These are phyloP conservation scores for Leccinum fallax DNA, from an alignment of 1,284 basidiomycete species.

Conservation along the genomic window DNA sequence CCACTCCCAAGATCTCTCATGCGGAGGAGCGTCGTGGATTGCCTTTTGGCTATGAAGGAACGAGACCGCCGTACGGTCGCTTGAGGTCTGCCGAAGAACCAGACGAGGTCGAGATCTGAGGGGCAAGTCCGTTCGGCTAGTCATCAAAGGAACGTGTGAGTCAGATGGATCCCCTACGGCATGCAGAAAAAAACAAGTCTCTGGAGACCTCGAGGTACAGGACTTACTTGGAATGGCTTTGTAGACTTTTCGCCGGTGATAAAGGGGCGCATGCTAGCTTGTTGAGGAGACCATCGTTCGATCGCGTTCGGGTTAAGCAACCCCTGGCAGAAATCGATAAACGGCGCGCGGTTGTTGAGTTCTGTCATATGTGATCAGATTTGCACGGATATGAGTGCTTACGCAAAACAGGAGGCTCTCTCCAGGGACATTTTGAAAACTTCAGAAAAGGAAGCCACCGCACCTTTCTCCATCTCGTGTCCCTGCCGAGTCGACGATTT, in stretches of 20 bases:
- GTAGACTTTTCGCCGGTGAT: conserved; percentile 96
- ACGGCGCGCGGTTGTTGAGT: conserved; percentile 89
- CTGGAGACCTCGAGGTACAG: not conserved
- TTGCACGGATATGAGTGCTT: conserved; percentile 12
- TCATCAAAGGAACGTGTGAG: conserved; percentile 8
- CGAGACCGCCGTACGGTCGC: conserved; percentile 93
- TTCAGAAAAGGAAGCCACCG: conserved; percentile 2
- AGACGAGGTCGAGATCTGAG: conserved; percentile 37
- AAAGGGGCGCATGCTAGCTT: conserved; percentile 95
- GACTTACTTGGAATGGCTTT: conserved; percentile 82
- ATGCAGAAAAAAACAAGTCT: not conserved
- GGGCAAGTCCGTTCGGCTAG: conserved; percentile 53
- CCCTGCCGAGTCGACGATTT: conserved; percentile 75
- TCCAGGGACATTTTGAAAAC: not conserved
- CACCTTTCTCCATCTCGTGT: conserved; percentile 93
- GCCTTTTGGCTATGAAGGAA: conserved; percentile 77
- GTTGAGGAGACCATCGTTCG: conserved; percentile 96
- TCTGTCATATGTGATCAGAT: conserved; percentile 52
- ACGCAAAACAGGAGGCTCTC: conserved; percentile 12
- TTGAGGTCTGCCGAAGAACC: conserved; percentile 61
- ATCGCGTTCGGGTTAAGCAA: conserved; percentile 93
- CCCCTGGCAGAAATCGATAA: conserved; percentile 99
- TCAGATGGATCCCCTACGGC: conserved; percentile 10
- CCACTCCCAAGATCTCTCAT: conserved; percentile 53
- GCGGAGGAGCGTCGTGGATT: conserved; percentile 49